phyloP scores from a whole-genome alignment of 164 flowering plant species.

The Protea cynaroides region DNA sequence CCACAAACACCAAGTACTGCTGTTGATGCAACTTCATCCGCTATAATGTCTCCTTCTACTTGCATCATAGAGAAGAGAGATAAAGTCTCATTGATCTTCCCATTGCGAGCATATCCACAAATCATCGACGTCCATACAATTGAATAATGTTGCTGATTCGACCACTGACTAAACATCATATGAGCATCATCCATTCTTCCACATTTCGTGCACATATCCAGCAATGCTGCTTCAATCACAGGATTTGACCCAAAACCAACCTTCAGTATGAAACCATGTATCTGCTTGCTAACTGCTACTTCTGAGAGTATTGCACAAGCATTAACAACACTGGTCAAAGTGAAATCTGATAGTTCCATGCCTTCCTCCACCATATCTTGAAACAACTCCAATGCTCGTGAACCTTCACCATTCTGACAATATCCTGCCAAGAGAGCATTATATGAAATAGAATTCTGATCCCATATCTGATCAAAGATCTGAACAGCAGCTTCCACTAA shows the following conservation, averaged over 20 bases:
- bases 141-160: slow-evolving; percentile 23
- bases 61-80: slow-evolving; percentile 39
- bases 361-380: slow-evolving; percentile 46
- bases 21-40: slow-evolving; percentile 62
- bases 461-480: slow-evolving; percentile 58
- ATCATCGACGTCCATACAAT: slow-evolving; percentile 66
- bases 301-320: slow-evolving; percentile 61
- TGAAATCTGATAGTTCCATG: slow-evolving; percentile 54
- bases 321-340: slow-evolving; percentile 59
- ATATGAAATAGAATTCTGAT: slow-evolving; percentile 51
- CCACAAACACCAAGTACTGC: slow-evolving; percentile 70
- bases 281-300: slow-evolving; percentile 44
- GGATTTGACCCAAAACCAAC: slow-evolving; percentile 48
- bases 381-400: slow-evolving; percentile 49
- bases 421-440: slow-evolving; percentile 71
- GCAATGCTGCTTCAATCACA: slow-evolving; percentile 58
- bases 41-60: slow-evolving; percentile 27
- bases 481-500: slow-evolving; percentile 50
- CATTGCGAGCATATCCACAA: slow-evolving; percentile 76
- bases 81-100: slow-evolving; percentile 56
- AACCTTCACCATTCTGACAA: slow-evolving; percentile 53
- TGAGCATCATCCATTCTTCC: slow-evolving; percentile 67
- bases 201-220: slow-evolving; percentile 82
- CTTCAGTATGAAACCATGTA: slow-evolving; percentile 76
- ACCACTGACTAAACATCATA: slow-evolving; percentile 44